Percentiles rank a stretch among this genome's conserved stretches.
Conservation (phyloP, 371 early-diverging fungal genomes). For the Catenaria anguillulae region DNA sequence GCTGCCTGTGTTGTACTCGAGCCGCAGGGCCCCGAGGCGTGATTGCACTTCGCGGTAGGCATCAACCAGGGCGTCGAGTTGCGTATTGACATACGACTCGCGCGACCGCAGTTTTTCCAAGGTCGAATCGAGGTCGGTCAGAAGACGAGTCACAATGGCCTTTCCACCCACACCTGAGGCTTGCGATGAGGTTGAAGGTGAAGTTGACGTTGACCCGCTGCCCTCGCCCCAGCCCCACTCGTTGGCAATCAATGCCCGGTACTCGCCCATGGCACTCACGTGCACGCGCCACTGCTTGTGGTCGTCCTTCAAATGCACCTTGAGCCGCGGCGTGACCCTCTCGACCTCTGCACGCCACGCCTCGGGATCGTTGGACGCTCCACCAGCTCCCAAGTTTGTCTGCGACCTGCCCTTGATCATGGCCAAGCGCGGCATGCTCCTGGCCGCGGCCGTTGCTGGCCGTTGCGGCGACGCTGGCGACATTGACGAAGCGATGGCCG, state of each 20-base stretch:
- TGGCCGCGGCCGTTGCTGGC: background rate
- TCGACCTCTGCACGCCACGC: constrained; percentile 37
- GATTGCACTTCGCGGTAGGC: constrained; percentile 26
- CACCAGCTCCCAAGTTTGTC: too few relatives aligned
- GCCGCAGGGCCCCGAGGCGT: constrained; percentile 24
- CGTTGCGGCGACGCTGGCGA: background rate
- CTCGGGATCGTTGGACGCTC: constrained; percentile 21
- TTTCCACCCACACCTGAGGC: too few relatives aligned
- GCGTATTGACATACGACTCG: constrained; percentile 38
- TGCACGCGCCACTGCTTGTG: constrained; percentile 42
- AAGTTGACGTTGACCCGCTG: too few relatives aligned
- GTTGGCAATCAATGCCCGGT: constrained; percentile 15
- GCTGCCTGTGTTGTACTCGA: constrained; percentile 24
- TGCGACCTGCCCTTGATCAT: too few relatives aligned
- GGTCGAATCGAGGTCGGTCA: constrained; percentile 27
- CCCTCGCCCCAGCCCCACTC: constrained; percentile 13
- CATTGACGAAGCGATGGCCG: too few relatives aligned
- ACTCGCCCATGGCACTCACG: constrained; percentile 25
- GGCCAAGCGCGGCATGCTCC: too few relatives aligned
- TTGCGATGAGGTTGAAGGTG: too few relatives aligned
- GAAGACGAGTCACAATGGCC: constrained; percentile 20
- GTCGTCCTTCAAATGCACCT: constrained; percentile 28
- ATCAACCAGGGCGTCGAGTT: constrained; percentile 32
- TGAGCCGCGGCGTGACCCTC: constrained; percentile 30
- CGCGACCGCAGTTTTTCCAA: constrained; percentile 33